phyloP scores from a whole-genome alignment of 306 rosid species.

The Hippophae tibetana region DNA sequence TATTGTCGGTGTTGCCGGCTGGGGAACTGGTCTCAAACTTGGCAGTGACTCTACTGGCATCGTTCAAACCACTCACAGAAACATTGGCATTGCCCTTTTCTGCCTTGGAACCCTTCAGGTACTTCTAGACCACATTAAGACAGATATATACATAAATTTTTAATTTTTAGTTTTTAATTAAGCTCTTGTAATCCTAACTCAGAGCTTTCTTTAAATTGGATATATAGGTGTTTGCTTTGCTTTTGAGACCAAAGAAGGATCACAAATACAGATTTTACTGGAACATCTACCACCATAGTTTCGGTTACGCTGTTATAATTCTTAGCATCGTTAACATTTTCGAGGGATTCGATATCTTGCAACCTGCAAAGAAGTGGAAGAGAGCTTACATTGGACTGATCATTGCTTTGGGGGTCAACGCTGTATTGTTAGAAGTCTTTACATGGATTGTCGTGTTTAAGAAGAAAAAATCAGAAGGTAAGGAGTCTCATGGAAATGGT shows the following conservation, averaged over 20 bases:
- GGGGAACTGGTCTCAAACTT: constrained; percentile 90
- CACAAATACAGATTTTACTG: constrained; percentile 73
- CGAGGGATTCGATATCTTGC: constrained; percentile 56
- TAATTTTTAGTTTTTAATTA: not conserved
- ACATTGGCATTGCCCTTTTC: constrained; percentile 68
- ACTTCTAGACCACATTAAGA: not conserved
- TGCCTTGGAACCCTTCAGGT: constrained; percentile 90
- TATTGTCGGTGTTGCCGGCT: constrained; percentile 81
- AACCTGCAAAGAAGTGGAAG: constrained; percentile 51
- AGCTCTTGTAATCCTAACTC: not conserved
- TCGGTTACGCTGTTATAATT: constrained; percentile 59
- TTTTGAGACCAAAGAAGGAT: constrained; percentile 89
- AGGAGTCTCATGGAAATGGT: constrained; percentile 26
- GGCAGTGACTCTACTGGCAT: constrained; percentile 56
- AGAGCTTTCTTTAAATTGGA: not conserved
- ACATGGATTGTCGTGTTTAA: constrained; percentile 52
- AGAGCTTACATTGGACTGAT: constrained; percentile 62
- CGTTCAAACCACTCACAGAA: constrained; percentile 35
- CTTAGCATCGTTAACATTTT: constrained; percentile 66
- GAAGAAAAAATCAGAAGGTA: constrained; percentile 35
- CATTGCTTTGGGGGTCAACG: constrained; percentile 54
- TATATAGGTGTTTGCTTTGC: constrained; percentile 71
- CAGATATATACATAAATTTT: not conserved
- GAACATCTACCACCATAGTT: constrained; percentile 59
- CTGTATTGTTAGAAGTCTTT: constrained; percentile 50